A percentile compares a stretch with the other conserved stretches of the same genome.
Evolutionary conservation across 140 eudicot species (phyloP).

Genomic region (Erigeron philadelphicus): DNA sequence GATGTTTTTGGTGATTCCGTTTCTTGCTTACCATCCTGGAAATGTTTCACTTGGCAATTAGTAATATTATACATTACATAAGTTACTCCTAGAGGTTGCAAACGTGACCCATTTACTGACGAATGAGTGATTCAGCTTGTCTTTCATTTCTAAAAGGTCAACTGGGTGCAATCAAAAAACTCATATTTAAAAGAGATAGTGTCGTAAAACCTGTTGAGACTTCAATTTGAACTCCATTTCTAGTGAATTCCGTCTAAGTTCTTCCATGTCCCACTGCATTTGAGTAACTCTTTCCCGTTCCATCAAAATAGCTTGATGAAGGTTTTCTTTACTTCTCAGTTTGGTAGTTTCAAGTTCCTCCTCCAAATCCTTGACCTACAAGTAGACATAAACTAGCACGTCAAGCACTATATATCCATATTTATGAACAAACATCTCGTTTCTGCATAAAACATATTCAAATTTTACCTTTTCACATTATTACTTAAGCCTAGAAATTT

Average conservation of each 20-base stretch:
- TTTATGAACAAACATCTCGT: background rate
- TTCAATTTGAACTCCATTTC: slow-evolving; percentile 80
- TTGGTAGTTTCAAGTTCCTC: slow-evolving; percentile 87
- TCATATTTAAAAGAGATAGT: background rate
- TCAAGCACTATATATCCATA: slow-evolving; percentile 1
- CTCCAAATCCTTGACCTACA: slow-evolving; percentile 94
- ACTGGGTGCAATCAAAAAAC: background rate
- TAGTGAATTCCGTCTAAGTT: slow-evolving; percentile 69
- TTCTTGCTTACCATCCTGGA: slow-evolving; percentile 44
- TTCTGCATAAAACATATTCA: background rate
- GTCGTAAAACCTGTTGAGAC: slow-evolving; percentile 52
- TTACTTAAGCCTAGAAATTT: too few species aligned
- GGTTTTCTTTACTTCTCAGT: slow-evolving; percentile 82
- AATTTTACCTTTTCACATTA: too few species aligned
- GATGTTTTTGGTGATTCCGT: slow-evolving; percentile 26
- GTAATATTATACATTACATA: background rate
- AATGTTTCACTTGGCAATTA: slow-evolving; percentile 21
- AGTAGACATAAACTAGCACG: slow-evolving; percentile 10
- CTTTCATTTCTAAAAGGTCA: background rate
- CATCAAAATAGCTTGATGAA: slow-evolving; percentile 76
- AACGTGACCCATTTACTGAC: background rate
- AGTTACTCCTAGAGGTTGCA: slow-evolving; percentile 2
- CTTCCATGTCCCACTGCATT: slow-evolving; percentile 99
- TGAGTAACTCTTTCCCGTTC: slow-evolving; percentile 87
- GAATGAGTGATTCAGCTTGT: background rate